phyloP scores from a whole-genome alignment of 495 filamentous ascomycete genomes.

The Margaritispora aquatica region DNA sequence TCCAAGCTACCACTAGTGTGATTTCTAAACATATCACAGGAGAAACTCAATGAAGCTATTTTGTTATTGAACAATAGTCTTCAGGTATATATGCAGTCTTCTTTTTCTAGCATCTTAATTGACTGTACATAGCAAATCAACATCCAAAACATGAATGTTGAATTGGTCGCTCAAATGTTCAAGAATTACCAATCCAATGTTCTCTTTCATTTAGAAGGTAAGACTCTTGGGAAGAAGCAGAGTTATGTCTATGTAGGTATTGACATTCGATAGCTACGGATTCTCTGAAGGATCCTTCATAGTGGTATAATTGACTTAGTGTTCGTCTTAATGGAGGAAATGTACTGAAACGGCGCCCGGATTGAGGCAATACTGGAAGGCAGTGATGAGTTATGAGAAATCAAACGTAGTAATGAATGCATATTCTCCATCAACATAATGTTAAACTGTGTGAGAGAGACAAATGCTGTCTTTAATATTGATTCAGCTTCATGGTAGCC shows the following conservation, averaged over 20 bases:
- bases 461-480: too few species aligned
- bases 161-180: conserved; percentile 98
- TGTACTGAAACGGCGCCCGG: too few species aligned
- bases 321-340: too few species aligned
- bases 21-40: conserved; percentile 43
- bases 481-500: conserved; percentile 13
- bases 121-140: conserved; percentile 72
- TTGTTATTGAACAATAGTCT: conserved; percentile 87
- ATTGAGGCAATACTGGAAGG: too few species aligned
- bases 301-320: conserved; percentile 14
- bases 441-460: too few species aligned
- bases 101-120: not conserved
- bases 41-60: conserved; percentile 95
- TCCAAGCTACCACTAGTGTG: conserved; percentile 8
- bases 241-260: not conserved
- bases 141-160: conserved; percentile 96
- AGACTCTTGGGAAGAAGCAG: not conserved
- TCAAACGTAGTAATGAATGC: too few species aligned
- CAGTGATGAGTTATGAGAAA: too few species aligned
- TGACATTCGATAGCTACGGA: conserved; percentile 60
- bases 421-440: too few species aligned
- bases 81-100: conserved; percentile 53
- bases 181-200: conserved; percentile 99
- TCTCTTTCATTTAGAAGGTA: conserved; percentile 94
- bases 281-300: conserved; percentile 73